Conservation (phyloP, 345 rosid genomes). For the Pistacia atlantica region DNA sequence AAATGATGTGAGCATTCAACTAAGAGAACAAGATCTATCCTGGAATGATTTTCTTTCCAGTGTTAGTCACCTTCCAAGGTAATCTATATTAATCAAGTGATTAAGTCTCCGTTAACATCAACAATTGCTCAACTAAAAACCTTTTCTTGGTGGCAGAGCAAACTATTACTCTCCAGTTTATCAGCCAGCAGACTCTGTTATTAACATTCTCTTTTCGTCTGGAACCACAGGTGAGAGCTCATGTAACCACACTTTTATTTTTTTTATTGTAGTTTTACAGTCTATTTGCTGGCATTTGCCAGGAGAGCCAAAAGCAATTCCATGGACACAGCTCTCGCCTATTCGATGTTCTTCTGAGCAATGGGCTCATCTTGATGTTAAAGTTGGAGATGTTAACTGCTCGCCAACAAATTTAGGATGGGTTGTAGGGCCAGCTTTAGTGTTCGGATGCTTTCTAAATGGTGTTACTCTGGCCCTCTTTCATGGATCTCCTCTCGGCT, state of each 20-base stretch:
- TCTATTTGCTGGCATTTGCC: neutral
- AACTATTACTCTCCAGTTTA: slow-evolving; percentile 49
- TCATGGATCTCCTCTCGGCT: slow-evolving; percentile 88
- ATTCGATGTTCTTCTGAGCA: slow-evolving; percentile 65
- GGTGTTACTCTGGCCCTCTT: slow-evolving; percentile 87
- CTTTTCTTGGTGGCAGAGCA: slow-evolving; percentile 35
- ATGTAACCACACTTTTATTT: neutral
- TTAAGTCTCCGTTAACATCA: too few species aligned
- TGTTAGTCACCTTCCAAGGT: slow-evolving; percentile 49
- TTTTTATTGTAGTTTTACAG: neutral
- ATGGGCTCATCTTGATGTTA: slow-evolving; percentile 65
- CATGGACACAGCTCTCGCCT: slow-evolving; percentile 86
- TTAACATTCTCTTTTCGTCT: slow-evolving; percentile 88
- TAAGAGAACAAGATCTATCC: slow-evolving; percentile 70
- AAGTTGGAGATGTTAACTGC: slow-evolving; percentile 62
- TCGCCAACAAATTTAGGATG: slow-evolving; percentile 98
- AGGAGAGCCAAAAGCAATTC: slow-evolving; percentile 98
- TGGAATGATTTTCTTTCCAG: slow-evolving; percentile 70
- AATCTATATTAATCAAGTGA: neutral
- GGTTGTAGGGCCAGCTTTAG: slow-evolving; percentile 82
- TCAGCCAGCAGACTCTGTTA: slow-evolving; percentile 54
- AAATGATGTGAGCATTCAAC: slow-evolving; percentile 38
- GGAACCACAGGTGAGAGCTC: slow-evolving; percentile 77
- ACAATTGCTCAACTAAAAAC: too few species aligned
- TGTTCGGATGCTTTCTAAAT: slow-evolving; percentile 64